Base-by-base conservation (phyloP, 305 asterid species). In the Solanum hybrid region DNA sequence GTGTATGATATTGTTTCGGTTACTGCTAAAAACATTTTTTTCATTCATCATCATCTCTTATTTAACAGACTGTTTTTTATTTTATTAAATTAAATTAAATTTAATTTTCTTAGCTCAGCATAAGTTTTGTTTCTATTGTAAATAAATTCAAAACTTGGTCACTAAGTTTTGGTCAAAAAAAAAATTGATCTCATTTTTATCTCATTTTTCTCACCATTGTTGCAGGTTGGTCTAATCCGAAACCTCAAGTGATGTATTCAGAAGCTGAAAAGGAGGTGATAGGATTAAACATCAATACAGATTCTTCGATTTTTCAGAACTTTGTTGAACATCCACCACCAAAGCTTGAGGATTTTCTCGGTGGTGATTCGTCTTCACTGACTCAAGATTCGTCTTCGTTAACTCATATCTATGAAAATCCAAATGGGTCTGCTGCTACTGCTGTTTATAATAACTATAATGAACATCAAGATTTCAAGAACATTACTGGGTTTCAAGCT, bases 311-410 rank as follows among this genome's bases (percentile, higher is more conserved):
- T 29, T 92, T 75, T 90, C 89, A 93, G 34, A 36, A 88, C 86
- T 92, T 90, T 86, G 27, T 93, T 37, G 93, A 92, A 88, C 96
- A 93, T 71, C 91, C 95, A 42, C 95, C 97, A 82, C 97, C 96
- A 12, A 95, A 97, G 92, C 96, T 97, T 26, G 99, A 97, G 81
- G 98, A 97, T 42, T 96, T 97, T 76, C 91, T 97, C 66, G 99
- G 96, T 87, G 98, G 97, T 13, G 98, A 95, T 89, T 93, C 98
- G 3, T 92, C 99, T 13, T 98, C 99, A 10, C 96, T 95, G 92
- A 95, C 98, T 4, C 98, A 95, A 10, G 98, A 95, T 90, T 95
- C 98, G 27, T 92, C 97, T 88, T 92, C 97, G 80, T 40, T 95
- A 91, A 95, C 97, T 84, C 96, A 95, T 93, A 84, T 96, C 85